phyloP scores from a whole-genome alignment of 2,329 filamentous ascomycete species.

The Epichloe coenophiala region DNA sequence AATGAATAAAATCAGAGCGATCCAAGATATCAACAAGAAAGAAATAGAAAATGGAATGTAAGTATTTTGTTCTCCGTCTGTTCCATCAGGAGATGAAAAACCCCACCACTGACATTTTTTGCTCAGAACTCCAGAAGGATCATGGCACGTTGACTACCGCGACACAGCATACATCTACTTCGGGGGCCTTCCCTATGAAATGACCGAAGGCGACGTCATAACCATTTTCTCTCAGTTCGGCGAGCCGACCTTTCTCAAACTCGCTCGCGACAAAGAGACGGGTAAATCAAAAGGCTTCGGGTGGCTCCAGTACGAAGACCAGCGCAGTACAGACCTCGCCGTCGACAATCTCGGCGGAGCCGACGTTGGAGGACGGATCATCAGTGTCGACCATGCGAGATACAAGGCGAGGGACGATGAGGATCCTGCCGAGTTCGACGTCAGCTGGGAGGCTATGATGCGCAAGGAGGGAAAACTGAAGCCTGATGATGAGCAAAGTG shows the following conservation, averaged over 20 bases:
- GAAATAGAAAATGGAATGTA: slow-evolving; percentile 83
- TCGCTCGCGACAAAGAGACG: slow-evolving; percentile 88
- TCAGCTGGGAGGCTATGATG: slow-evolving; percentile 47
- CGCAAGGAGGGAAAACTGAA: slow-evolving; percentile 33
- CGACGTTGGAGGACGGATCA: slow-evolving; percentile 62
- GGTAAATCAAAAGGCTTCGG: slow-evolving; percentile 88
- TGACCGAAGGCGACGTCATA: slow-evolving; percentile 90
- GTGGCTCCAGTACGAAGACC: slow-evolving; percentile 97
- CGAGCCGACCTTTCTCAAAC: slow-evolving; percentile 84
- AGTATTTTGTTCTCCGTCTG: slow-evolving; percentile 19
- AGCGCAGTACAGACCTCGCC: slow-evolving; percentile 86
- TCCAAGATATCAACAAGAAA: slow-evolving; percentile 83
- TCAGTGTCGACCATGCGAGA: slow-evolving; percentile 83
- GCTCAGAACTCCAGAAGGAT: slow-evolving; percentile 63
- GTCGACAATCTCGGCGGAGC: slow-evolving; percentile 92
- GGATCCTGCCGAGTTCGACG: slow-evolving; percentile 43
- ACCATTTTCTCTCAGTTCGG: slow-evolving; percentile 96
- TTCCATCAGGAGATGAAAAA: neutral
- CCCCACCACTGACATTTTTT: slow-evolving; percentile 11
- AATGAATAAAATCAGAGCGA: slow-evolving; percentile 92
- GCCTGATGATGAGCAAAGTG: slow-evolving; percentile 32
- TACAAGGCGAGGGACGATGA: slow-evolving; percentile 83
- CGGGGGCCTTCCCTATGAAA: slow-evolving; percentile 85
- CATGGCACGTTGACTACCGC: slow-evolving; percentile 95
- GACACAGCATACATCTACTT: slow-evolving; percentile 97